Conservation (phyloP, 2,329 filamentous ascomycete genomes). For the Sclerotinia nivalis region DNA sequence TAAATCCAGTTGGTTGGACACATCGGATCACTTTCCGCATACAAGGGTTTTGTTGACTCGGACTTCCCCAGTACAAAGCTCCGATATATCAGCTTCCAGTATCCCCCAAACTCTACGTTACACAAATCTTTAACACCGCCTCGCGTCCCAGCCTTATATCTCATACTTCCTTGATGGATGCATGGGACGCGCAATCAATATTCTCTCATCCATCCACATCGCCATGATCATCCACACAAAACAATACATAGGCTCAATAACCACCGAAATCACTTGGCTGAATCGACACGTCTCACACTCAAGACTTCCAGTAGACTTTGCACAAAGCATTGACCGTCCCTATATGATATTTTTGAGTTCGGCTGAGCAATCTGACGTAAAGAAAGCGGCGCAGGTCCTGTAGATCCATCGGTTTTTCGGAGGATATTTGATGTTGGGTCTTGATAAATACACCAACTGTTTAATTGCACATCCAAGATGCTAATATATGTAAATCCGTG, state of each 20-base stretch:
- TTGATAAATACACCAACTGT: not conserved
- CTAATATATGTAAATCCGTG: not conserved
- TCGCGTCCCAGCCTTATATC: not conserved
- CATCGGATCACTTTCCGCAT: not conserved
- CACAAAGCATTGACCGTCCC: not conserved
- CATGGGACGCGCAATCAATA: constrained; percentile 21
- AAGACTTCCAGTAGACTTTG: not conserved
- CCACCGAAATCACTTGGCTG: constrained; percentile 4
- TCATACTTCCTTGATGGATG: not conserved
- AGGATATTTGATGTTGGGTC: not conserved
- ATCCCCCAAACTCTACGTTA: too few relatives aligned
- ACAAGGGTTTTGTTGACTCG: not conserved
- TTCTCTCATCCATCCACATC: constrained; percentile 1
- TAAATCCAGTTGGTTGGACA: not conserved
- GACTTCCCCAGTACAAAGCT: constrained; percentile 19
- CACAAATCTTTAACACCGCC: not conserved
- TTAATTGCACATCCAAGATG: not conserved
- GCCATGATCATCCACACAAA: not conserved
- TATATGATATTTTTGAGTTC: not conserved
- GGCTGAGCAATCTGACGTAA: not conserved
- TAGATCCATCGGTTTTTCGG: not conserved
- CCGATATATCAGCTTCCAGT: not conserved
- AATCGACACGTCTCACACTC: not conserved
- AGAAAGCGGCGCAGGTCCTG: not conserved
- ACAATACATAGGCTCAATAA: not conserved